phyloP scores from a whole-genome alignment of 257 asterid species.

The Primulina huaijiensis region DNA sequence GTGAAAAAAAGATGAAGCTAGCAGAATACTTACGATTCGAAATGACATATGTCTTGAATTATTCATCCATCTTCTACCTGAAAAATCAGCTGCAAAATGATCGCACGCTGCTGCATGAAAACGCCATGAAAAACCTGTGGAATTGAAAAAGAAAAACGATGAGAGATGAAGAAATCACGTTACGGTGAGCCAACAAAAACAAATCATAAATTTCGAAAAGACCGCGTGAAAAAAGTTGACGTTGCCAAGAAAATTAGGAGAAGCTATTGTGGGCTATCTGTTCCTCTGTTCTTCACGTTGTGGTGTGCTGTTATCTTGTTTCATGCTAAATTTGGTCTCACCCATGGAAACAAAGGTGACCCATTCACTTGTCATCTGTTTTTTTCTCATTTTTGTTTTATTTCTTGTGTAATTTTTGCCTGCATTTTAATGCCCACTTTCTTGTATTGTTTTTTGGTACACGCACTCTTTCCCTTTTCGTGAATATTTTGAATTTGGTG shows the following conservation, averaged over 20 bases:
- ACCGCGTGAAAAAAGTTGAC: constrained; percentile 23
- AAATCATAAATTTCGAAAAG: constrained; percentile 28
- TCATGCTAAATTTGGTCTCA: constrained; percentile 52
- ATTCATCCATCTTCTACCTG: not conserved
- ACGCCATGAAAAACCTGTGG: constrained; percentile 5
- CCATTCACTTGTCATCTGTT: not conserved
- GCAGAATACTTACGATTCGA: not conserved
- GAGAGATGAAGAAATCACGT: constrained; percentile 51
- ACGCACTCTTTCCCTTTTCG: not conserved
- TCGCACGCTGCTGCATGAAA: not conserved
- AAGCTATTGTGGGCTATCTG: constrained; percentile 42
- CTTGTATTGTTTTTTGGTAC: not conserved
- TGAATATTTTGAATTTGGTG: constrained; percentile 10
- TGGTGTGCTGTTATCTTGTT: constrained; percentile 51
- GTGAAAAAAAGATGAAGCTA: not conserved
- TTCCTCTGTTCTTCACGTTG: constrained; percentile 52
- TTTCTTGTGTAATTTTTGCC: constrained; percentile 10
- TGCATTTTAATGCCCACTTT: not conserved
- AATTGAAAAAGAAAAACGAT: constrained; percentile 25
- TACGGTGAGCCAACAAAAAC: constrained; percentile 27
- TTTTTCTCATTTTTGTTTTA: not conserved
- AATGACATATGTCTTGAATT: not conserved
- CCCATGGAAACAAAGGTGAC: constrained; percentile 66
- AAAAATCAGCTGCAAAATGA: not conserved
- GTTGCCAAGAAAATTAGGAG: constrained; percentile 26